These are phyloP conservation scores for Bremia lactucae DNA, from an alignment of 352 stramenopile species.

Conservation along the genomic window DNA sequence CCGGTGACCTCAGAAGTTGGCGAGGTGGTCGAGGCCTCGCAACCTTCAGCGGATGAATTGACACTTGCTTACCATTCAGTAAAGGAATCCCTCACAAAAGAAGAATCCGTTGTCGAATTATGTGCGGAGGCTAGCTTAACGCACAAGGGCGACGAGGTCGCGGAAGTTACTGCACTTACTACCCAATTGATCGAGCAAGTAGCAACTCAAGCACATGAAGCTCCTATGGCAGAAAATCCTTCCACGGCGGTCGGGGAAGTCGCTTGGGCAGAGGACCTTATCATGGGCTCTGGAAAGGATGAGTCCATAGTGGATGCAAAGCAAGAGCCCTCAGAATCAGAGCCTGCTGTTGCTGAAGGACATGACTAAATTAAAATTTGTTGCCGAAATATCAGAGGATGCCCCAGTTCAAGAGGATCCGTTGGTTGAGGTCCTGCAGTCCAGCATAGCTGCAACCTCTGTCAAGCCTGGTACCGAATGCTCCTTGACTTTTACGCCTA, in stretches of 20 bases:
- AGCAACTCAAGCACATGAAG: neutral
- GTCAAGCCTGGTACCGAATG: conserved; percentile 3
- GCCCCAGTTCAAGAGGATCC: conserved; percentile 2
- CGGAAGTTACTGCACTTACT: neutral
- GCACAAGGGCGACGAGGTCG: neutral
- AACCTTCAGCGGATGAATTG: conserved; percentile 4
- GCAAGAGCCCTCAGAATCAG: neutral
- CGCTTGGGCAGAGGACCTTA: neutral
- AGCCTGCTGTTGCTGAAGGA: neutral
- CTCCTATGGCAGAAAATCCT: conserved; percentile 4
- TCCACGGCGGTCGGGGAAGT: conserved; percentile 5
- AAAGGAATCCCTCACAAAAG: conserved; percentile 5
- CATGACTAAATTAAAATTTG: neutral
- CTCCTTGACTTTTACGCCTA: conserved; percentile 6
- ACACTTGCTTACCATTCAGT: conserved; percentile 5
- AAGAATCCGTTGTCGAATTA: conserved; percentile 5
- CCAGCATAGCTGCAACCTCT: conserved; percentile 4
- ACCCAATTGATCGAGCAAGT: conserved; percentile 1
- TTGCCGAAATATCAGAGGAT: neutral
- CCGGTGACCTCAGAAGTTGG: conserved; percentile 1
- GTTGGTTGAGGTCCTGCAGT: conserved; percentile 2
- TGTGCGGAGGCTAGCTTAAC: conserved; percentile 1
- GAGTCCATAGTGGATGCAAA: neutral
- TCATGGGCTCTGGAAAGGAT: neutral
- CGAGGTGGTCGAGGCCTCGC: conserved; percentile 1